phyloP scores from a whole-genome alignment of 164 flowering plant species.

The Echeveria elegans region DNA sequence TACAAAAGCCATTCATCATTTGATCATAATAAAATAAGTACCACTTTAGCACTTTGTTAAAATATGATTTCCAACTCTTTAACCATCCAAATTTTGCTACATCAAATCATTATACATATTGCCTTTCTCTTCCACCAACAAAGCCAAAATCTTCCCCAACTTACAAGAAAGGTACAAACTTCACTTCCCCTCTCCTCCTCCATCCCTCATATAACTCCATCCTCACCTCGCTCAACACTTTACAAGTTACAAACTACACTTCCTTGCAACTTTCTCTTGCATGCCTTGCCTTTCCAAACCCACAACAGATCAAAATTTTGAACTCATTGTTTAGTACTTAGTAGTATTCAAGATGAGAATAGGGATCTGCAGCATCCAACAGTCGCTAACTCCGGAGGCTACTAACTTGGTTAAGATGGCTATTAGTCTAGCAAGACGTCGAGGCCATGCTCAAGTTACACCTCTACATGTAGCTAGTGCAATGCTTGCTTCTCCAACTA shows the following conservation, averaged over 20 bases:
- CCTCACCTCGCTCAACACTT: not conserved
- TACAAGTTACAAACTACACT: not conserved
- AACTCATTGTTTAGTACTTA: not conserved
- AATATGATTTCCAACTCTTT: constrained; percentile 14
- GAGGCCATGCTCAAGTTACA: constrained; percentile 89
- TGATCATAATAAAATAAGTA: not conserved
- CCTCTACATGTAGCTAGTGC: constrained; percentile 88
- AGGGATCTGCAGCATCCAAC: constrained; percentile 63
- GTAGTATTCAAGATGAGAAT: constrained; percentile 49
- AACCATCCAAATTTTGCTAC: constrained; percentile 11
- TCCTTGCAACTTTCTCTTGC: not conserved
- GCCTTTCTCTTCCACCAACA: constrained; percentile 24
- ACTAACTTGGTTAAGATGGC: constrained; percentile 59
- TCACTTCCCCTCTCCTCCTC: not conserved
- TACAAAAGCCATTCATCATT: constrained; percentile 6
- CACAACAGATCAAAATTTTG: not conserved
- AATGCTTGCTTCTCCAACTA: constrained; percentile 55
- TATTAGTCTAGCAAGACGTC: constrained; percentile 41
- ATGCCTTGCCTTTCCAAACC: not conserved
- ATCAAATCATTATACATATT: constrained; percentile 17
- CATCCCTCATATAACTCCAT: not conserved
- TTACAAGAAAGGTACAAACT: constrained; percentile 30
- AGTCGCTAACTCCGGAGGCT: constrained; percentile 68
- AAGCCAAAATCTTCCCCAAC: constrained; percentile 24
- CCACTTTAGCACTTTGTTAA: constrained; percentile 3